phyloP scores from a whole-genome alignment of 2,329 filamentous ascomycete species.

The Ascochyta koolunga region DNA sequence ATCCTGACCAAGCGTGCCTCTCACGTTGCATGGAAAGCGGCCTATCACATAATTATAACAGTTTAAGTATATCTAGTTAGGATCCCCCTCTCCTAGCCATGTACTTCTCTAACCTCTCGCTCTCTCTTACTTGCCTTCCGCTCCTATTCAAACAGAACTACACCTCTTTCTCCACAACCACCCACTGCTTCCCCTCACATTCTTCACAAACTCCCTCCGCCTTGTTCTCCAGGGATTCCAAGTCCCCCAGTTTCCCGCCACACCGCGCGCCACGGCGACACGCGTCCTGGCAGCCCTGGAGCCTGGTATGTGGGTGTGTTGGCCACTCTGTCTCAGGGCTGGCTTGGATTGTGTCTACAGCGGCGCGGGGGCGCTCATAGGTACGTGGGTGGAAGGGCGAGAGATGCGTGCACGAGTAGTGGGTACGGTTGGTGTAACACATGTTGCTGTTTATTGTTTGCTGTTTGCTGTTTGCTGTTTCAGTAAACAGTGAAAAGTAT shows the following conservation, averaged over 20 bases:
- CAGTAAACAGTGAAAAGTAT: neutral
- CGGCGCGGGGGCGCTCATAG: neutral
- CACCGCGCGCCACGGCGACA: slow-evolving; percentile 9
- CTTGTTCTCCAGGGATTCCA: slow-evolving; percentile 1
- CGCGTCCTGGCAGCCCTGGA: slow-evolving; percentile 10
- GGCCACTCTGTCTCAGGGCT: slow-evolving; percentile 12
- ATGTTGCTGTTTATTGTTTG: neutral
- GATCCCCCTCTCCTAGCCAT: too few relatives aligned
- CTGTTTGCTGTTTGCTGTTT: neutral
- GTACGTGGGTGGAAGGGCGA: slow-evolving; percentile 10
- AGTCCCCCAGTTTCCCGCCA: slow-evolving; percentile 1
- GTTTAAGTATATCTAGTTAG: too few relatives aligned
- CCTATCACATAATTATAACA: too few relatives aligned
- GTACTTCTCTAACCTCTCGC: too few relatives aligned
- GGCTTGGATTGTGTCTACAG: neutral
- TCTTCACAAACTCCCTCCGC: slow-evolving; percentile 1
- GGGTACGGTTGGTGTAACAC: slow-evolving; percentile 12
- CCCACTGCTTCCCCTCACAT: neutral
- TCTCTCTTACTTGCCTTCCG: too few relatives aligned
- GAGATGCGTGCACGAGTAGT: slow-evolving; percentile 15
- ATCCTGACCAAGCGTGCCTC: too few relatives aligned
- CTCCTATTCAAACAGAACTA: too few relatives aligned
- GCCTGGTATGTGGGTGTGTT: slow-evolving; percentile 7
- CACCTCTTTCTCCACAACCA: neutral
- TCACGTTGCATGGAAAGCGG: too few relatives aligned